Base-by-base conservation (phyloP, 164 flowering plant genomes). In the Euptelea pleiosperma region DNA sequence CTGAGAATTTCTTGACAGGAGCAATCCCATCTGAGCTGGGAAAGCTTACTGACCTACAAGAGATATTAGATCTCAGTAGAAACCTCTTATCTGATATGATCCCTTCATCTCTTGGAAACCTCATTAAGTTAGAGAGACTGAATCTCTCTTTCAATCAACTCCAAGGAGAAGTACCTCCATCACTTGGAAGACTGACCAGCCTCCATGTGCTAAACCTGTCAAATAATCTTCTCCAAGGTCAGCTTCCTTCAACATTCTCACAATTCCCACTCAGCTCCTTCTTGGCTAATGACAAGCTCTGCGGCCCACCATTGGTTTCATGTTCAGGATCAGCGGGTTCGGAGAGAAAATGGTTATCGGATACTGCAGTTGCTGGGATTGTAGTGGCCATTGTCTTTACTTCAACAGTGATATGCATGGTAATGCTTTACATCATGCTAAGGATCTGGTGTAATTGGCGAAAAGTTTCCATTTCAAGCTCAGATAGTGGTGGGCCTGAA, bases 381-480 rank as follows among this genome's bases (percentile, higher is more conserved):
- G 62, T 80, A 33, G 88, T 77, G 59, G 93, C 82, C 35, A 87
- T 89, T 63, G 90, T 89, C 12, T 84, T 87, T 33, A 84, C 82
- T 31, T 79, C 98, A 3, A 75, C 88, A 14, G 62, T 87, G 16
- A 73, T 87, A 52, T 89, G 96, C 71, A 24, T 84, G 65, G 68
- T 70, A 14, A 42, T 92, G 88, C 48, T 92, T 9, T 92, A 84
- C 60, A 63, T 70, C 35, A 92, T 92, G 95, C 57, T 84, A n/a
- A 84, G 98, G 61, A 89, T 92, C 7, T 87, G 96, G 91, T 75
- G 70, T 52, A 77, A 82, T 10, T 87, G 89, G 96, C 83, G 87
- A 54, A 77, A 64, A 63, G 87, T 78, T 30, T 63, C 80, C 5
- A 69, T 89, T 41, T 81, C 86, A 1, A 82, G 75, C 68, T 68